Evolutionary conservation across 2,329 filamentous ascomycete genomes (phyloP).

Genomic region (Penicillium griseofulvum): DNA sequence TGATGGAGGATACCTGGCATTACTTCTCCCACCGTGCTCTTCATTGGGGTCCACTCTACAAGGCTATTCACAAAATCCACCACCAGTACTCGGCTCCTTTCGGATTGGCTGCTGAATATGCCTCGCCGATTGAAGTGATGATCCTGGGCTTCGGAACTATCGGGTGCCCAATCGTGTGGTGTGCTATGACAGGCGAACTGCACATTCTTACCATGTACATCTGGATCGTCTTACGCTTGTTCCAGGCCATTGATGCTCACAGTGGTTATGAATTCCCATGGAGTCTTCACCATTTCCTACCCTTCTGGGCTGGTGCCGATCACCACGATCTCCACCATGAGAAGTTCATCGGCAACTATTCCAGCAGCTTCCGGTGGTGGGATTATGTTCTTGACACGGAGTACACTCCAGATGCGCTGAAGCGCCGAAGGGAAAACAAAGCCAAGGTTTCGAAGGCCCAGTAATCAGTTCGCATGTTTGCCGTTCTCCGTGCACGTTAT

Average conservation of each 20-base stretch:
- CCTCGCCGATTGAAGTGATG: conserved; percentile 96
- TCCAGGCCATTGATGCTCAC: conserved; percentile 97
- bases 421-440: conserved; percentile 69
- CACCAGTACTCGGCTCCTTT: conserved; percentile 98
- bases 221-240: conserved; percentile 89
- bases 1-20: conserved; percentile 96
- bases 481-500: not conserved
- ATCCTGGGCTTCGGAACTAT: conserved; percentile 86
- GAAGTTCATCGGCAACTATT: conserved; percentile 97
- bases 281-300: conserved; percentile 91
- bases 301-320: conserved; percentile 95
- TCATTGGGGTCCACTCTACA: conserved; percentile 95
- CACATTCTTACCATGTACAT: conserved; percentile 97
- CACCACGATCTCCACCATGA: conserved; percentile 98
- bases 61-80: conserved; percentile 96
- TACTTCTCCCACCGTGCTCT: conserved; percentile 93
- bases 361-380: conserved; percentile 99
- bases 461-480: conserved; percentile 7
- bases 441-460: conserved; percentile 26
- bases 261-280: conserved; percentile 98
- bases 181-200: conserved; percentile 76
- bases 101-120: conserved; percentile 93
- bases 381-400: conserved; percentile 93
- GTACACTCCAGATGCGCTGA: conserved; percentile 80
- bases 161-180: conserved; percentile 78